Base-by-base conservation (phyloP, 2,329 filamentous ascomycete genomes). In the Stachybotrys echinatus region DNA sequence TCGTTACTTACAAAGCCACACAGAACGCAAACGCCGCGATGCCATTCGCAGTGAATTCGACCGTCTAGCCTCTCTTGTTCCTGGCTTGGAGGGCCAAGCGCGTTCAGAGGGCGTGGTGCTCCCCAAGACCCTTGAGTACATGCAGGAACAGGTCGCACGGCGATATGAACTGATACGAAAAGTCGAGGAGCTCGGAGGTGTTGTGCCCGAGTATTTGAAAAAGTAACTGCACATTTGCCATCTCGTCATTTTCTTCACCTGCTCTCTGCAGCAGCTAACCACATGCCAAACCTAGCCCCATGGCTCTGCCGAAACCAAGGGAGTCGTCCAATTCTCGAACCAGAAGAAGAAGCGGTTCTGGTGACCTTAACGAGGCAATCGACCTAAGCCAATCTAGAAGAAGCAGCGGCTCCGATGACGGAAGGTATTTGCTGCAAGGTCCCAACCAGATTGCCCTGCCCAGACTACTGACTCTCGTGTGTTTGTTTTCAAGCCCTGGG, bases 91-190 rank as follows among this genome's bases (percentile, higher is more conserved):
- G 59, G 91, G 91, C 1, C 87, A 92, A 61, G 91, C 88, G 1
- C 83, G 90, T 43, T 94, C 89, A 55, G 91, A 96, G 66, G 89
- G 88, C 23, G 76, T 90, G 18, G 89, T 96, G n/a, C 75, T 96
- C 20, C 82, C 84, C 54, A 79, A 79, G 55, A 87, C 85, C 0
- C 80, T 87, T 23, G 82, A 85, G 14, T 86, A 77, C 54, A 84
- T 88, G 61, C 74, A 74, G 40, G 70, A 82, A 53, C 74, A 85
- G 62, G 67, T 89, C 8, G 70, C 75, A 45, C 77, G 81, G 62
- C 75, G 85, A 18, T 74, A 79, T 49, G 68, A 73, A 21, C 67
- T 89, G 50, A 73, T 88, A 48, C 69, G 75, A 22, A 72, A 77
- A 52, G 75, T 87, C 39, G 81, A 87, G 59, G 74, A 72, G 45